phyloP scores from a whole-genome alignment of 305 asterid species.

The Galium porrigens region DNA sequence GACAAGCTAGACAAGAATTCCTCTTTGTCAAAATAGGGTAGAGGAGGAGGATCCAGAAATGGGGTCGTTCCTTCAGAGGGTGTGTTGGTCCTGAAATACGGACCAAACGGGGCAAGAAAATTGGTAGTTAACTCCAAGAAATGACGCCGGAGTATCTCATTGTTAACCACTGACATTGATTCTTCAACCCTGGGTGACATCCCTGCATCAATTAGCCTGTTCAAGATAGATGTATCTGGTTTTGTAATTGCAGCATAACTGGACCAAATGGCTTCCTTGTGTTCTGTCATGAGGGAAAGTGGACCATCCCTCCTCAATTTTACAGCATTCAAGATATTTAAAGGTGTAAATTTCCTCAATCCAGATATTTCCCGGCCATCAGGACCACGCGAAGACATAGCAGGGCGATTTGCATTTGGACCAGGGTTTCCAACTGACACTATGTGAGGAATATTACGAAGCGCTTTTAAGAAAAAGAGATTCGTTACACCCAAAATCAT shows the following conservation, averaged over 20 bases:
- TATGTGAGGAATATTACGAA: constrained; percentile 72
- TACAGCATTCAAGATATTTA: constrained; percentile 69
- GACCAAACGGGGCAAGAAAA: constrained; percentile 94
- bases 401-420: constrained; percentile 37
- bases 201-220: constrained; percentile 94
- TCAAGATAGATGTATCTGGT: constrained; percentile 83
- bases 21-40: constrained; percentile 59
- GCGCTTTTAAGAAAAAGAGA: constrained; percentile 81
- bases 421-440: constrained; percentile 80
- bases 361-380: constrained; percentile 40
- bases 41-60: constrained; percentile 74
- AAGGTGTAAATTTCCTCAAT: constrained; percentile 60
- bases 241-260: constrained; percentile 65
- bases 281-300: constrained; percentile 80
- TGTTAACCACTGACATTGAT: constrained; percentile 96
- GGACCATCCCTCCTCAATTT: constrained; percentile 90
- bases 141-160: constrained; percentile 88
- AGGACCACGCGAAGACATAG: constrained; percentile 33
- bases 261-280: constrained; percentile 83
- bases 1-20: constrained; percentile 56
- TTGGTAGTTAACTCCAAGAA: constrained; percentile 91
- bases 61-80: constrained; percentile 90
- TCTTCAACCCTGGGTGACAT: constrained; percentile 93
- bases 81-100: constrained; percentile 66
- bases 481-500: constrained; percentile 83